Evolutionary conservation across 1,284 basidiomycete species (phyloP).

Genomic region (Kalmanozyma brasiliensis): DNA sequence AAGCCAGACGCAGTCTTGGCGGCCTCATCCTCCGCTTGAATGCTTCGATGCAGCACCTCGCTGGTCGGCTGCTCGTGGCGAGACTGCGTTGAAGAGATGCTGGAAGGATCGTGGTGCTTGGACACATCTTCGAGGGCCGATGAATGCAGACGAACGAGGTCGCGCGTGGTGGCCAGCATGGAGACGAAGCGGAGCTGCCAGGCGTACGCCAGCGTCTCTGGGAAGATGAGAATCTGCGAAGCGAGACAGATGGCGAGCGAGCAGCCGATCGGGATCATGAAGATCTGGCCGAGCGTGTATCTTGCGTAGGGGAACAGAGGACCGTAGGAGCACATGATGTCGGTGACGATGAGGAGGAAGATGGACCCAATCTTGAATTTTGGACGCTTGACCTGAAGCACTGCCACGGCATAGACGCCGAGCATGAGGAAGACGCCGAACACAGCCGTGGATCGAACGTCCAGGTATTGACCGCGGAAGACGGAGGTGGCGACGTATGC

Average conservation of each 20-base stretch:
- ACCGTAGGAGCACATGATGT: conserved; percentile 67
- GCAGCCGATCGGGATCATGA: conserved; percentile 50
- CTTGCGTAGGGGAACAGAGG: conserved; percentile 76
- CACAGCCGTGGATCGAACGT: conserved; percentile 73
- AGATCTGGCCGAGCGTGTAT: conserved; percentile 73
- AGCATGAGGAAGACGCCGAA: conserved; percentile 79
- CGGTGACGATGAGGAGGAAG: conserved; percentile 54
- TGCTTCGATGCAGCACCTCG: conserved; percentile 18
- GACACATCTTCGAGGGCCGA: conserved; percentile 21
- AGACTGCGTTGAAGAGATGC: not conserved
- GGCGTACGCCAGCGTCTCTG: conserved; percentile 76
- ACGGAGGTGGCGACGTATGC: conserved; percentile 68
- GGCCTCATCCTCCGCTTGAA: conserved; percentile 29
- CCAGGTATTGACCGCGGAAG: conserved; percentile 77
- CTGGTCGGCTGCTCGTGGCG: conserved; percentile 8
- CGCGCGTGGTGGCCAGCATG: conserved; percentile 23
- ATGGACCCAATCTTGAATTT: conserved; percentile 74
- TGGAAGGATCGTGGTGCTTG: conserved; percentile 6
- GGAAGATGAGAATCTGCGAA: conserved; percentile 75
- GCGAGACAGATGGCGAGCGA: conserved; percentile 47
- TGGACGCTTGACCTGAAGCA: conserved; percentile 75
- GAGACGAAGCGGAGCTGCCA: conserved; percentile 67
- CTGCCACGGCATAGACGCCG: conserved; percentile 74
- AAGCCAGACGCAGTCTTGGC: conserved; percentile 12
- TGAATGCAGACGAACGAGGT: conserved; percentile 25